A percentile compares a stretch with the other conserved stretches of the same genome.
Evolutionary conservation across 495 filamentous ascomycete species (phyloP).

Genomic region (Xylaria intraflava): DNA sequence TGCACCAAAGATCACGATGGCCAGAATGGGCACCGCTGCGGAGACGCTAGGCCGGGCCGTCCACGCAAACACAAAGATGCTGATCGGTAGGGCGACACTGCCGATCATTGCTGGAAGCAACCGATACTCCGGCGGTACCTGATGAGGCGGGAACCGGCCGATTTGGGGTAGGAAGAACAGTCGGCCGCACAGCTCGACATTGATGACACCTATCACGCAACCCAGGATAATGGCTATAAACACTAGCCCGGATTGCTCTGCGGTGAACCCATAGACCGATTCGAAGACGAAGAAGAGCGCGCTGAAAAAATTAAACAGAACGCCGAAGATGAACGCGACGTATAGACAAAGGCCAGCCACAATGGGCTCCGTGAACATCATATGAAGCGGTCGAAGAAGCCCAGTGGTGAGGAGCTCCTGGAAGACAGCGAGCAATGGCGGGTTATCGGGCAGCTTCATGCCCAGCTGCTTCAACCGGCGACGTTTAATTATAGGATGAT

Average conservation of each 20-base stretch:
- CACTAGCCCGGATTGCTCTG: constrained; percentile 48
- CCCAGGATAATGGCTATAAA: constrained; percentile 56
- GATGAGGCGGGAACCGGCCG: constrained; percentile 21
- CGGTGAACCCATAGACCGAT: constrained; percentile 42
- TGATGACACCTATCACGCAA: constrained; percentile 43
- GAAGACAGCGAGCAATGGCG: constrained; percentile 28
- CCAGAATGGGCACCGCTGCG: constrained; percentile 41
- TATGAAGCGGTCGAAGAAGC: constrained; percentile 53
- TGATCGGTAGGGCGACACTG: constrained; percentile 48
- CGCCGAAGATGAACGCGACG: constrained; percentile 54
- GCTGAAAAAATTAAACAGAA: constrained; percentile 61
- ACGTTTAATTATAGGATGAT: constrained; percentile 53
- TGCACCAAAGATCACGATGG: constrained; percentile 59
- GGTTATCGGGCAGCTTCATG: constrained; percentile 28
- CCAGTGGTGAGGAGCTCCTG: constrained; percentile 50
- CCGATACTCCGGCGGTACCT: constrained; percentile 47
- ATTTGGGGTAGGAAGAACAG: constrained; percentile 33
- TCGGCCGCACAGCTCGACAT: constrained; percentile 40
- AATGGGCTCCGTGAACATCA: constrained; percentile 62
- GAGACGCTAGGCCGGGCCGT: constrained; percentile 33
- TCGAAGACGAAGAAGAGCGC: constrained; percentile 52
- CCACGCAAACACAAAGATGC: constrained; percentile 46
- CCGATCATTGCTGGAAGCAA: constrained; percentile 57
- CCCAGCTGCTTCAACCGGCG: constrained; percentile 42
- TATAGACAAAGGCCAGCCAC: constrained; percentile 57